phyloP scores from a whole-genome alignment of 441 rosid species.

The Monsonia emarginata region DNA sequence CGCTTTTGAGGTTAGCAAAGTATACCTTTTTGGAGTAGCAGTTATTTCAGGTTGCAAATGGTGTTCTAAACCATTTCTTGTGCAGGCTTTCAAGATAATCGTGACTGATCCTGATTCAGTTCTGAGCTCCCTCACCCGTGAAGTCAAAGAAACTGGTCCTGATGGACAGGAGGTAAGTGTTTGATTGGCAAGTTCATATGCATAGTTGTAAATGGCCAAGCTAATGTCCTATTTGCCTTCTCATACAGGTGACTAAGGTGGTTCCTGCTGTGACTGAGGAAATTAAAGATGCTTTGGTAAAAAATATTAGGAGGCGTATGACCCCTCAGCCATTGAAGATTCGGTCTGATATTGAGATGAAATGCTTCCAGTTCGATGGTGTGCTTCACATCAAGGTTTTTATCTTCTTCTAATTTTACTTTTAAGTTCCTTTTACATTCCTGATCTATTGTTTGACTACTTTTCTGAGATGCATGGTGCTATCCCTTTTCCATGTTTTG shows the following conservation, averaged over 20 bases:
- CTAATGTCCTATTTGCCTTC: constrained; percentile 4
- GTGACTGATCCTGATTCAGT: constrained; percentile 88
- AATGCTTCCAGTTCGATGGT: constrained; percentile 92
- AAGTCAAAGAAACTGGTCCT: constrained; percentile 69
- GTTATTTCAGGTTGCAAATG: background rate
- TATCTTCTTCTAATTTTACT: too few species aligned
- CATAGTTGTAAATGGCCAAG: constrained; percentile 18
- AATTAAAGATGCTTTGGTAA: constrained; percentile 70
- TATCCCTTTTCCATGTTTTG: constrained; percentile 7
- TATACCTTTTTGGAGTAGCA: constrained; percentile 7
- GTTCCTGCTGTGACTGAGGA: constrained; percentile 82
- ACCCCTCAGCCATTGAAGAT: constrained; percentile 92
- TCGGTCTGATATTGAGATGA: constrained; percentile 91
- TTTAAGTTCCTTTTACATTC: background rate
- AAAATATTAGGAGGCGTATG: constrained; percentile 88
- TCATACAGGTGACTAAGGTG: constrained; percentile 51
- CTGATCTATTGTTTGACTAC: background rate
- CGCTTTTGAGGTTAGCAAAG: constrained; percentile 80
- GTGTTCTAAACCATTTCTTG: constrained; percentile 6
- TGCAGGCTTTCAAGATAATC: constrained; percentile 81
- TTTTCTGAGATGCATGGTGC: background rate
- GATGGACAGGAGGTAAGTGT: constrained; percentile 80
- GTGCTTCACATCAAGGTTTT: constrained; percentile 88
- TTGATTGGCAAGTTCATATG: too few species aligned
- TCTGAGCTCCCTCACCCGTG: constrained; percentile 59